Evolutionary conservation across 805 yeast genomes (phyloP).

Genomic region (Candida vaughaniae): DNA sequence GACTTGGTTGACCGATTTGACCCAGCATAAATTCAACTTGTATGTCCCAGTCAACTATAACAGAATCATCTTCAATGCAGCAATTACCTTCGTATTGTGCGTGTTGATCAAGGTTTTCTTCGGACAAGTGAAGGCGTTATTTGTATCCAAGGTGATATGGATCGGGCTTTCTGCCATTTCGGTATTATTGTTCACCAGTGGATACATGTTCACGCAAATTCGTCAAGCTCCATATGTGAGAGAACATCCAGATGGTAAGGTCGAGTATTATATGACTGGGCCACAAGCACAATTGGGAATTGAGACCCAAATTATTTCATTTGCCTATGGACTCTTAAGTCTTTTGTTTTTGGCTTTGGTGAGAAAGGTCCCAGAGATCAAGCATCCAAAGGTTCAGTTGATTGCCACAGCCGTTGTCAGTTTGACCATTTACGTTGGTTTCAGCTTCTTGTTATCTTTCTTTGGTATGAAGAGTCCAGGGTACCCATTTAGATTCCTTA

Average conservation of each 20-base stretch:
- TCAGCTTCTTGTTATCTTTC: slow-evolving; percentile 61
- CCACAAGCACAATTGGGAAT: slow-evolving; percentile 79
- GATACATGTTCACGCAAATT: slow-evolving; percentile 92
- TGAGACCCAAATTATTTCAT: slow-evolving; percentile 84
- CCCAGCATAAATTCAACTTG: slow-evolving; percentile 35
- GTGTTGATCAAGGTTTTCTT: slow-evolving; percentile 26
- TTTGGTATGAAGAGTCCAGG: slow-evolving; percentile 71
- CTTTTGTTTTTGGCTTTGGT: slow-evolving; percentile 58
- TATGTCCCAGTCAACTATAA: slow-evolving; percentile 45
- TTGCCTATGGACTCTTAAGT: slow-evolving; percentile 69
- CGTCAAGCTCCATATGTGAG: slow-evolving; percentile 68
- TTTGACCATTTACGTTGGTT: slow-evolving; percentile 50
- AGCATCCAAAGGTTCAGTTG: slow-evolving; percentile 46
- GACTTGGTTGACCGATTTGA: slow-evolving; percentile 33
- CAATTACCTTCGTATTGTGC: slow-evolving; percentile 22
- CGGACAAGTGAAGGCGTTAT: slow-evolving; percentile 26
- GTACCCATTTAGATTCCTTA: slow-evolving; percentile 66
- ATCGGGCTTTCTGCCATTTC: slow-evolving; percentile 60
- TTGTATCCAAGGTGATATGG: slow-evolving; percentile 66
- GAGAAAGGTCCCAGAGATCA: slow-evolving; percentile 51
- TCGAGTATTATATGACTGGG: slow-evolving; percentile 47
- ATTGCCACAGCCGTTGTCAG: slow-evolving; percentile 47
- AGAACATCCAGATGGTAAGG: slow-evolving; percentile 36
- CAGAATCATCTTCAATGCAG: slow-evolving; percentile 32
- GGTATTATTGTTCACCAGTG: slow-evolving; percentile 73